Percentiles rank a stretch among this genome's conserved stretches.
Evolutionary conservation across 1,139 yeast species (phyloP).

Genomic region (Eremothecium gossypii): DNA sequence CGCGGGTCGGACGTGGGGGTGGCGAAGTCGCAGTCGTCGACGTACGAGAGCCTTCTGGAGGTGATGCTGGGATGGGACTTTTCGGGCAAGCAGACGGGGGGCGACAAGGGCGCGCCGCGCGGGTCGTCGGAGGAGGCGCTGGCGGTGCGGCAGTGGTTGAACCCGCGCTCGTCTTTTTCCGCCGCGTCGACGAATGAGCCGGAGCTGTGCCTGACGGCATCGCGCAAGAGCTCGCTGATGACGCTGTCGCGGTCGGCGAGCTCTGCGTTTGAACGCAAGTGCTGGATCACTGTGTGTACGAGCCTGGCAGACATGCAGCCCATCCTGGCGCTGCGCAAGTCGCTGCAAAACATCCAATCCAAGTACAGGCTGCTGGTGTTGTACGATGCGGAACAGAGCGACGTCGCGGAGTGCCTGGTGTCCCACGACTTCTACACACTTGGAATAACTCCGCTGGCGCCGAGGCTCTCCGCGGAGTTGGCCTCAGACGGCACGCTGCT

Average conservation of each 20-base stretch:
- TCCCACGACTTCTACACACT: slow-evolving; percentile 12
- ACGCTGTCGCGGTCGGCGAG: neutral
- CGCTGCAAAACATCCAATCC: slow-evolving; percentile 19
- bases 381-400: slow-evolving; percentile 12
- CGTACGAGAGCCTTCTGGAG: slow-evolving; percentile 6
- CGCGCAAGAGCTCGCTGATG: slow-evolving; percentile 1
- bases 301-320: slow-evolving; percentile 17
- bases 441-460: neutral
- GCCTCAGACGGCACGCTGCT: neutral
- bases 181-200: slow-evolving; percentile 23
- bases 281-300: slow-evolving; percentile 26
- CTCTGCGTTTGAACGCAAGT: slow-evolving; percentile 8
- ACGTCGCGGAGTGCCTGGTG: slow-evolving; percentile 12
- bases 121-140: slow-evolving; percentile 28
- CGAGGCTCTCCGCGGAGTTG: neutral
- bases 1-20: slow-evolving; percentile 7
- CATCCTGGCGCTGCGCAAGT: slow-evolving; percentile 20
- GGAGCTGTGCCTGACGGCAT: slow-evolving; percentile 1
- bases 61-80: slow-evolving; percentile 10
- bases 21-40: slow-evolving; percentile 1
- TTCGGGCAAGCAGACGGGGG: slow-evolving; percentile 3
- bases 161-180: slow-evolving; percentile 30
- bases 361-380: slow-evolving; percentile 21
- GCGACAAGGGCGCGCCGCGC: slow-evolving; percentile 10
- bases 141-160: slow-evolving; percentile 26